phyloP scores from a whole-genome alignment of 2,329 filamentous ascomycete species.

The Raffaelea arxii region DNA sequence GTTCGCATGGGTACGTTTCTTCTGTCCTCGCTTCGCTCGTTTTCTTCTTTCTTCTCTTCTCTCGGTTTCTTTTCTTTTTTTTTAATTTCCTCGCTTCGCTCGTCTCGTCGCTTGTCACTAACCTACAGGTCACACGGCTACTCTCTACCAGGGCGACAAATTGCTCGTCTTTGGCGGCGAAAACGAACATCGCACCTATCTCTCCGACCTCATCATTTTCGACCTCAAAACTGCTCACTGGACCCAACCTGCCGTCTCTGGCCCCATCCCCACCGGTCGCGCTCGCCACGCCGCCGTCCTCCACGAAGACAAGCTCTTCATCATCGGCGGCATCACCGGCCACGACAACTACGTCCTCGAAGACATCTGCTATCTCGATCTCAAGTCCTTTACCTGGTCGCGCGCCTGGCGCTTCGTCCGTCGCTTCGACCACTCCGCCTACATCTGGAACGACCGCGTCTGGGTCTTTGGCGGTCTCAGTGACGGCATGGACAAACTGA shows the following conservation, averaged over 20 bases:
- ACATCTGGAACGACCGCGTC: slow-evolving; percentile 83
- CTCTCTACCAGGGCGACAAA: slow-evolving; percentile 86
- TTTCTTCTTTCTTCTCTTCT: background rate
- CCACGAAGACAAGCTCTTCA: slow-evolving; percentile 92
- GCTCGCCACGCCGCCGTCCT: slow-evolving; percentile 90
- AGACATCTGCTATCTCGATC: slow-evolving; percentile 91
- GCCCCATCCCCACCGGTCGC: slow-evolving; percentile 77
- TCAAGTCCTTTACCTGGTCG: slow-evolving; percentile 98
- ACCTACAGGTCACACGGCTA: slow-evolving; percentile 75
- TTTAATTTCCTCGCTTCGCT: background rate
- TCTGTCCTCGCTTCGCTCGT: background rate
- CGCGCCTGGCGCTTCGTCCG: slow-evolving; percentile 91
- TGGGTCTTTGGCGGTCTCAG: slow-evolving; percentile 96
- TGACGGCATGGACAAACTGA: slow-evolving; percentile 93
- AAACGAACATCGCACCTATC: slow-evolving; percentile 92
- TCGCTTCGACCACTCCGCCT: slow-evolving; percentile 89
- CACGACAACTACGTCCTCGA: slow-evolving; percentile 88
- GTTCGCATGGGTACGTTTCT: slow-evolving; percentile 78
- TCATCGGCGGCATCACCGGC: slow-evolving; percentile 90
- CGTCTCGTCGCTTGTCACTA: background rate
- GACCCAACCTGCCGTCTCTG: slow-evolving; percentile 83
- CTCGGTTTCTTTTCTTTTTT: background rate
- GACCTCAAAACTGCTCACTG: slow-evolving; percentile 90
- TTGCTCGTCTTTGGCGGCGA: slow-evolving; percentile 96
- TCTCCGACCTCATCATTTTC: slow-evolving; percentile 93